Conservation (phyloP, 2,329 filamentous ascomycete genomes). For the Lachnellula cervina region DNA sequence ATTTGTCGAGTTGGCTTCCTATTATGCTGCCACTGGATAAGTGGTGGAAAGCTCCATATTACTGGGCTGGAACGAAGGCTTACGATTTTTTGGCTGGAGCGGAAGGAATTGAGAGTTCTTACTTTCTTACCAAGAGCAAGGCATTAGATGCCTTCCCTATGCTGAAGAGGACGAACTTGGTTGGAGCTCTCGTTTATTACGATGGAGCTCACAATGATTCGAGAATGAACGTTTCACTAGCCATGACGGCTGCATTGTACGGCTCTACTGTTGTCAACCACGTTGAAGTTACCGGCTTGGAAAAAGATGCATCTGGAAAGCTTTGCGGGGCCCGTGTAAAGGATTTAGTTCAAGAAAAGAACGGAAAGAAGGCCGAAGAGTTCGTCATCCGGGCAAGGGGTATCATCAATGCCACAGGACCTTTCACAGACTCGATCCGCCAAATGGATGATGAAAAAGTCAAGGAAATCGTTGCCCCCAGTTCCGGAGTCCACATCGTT, state of each 20-base stretch:
- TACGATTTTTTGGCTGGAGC: conserved; percentile 83
- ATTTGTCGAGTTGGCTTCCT: conserved; percentile 68
- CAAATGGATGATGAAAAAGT: conserved; percentile 73
- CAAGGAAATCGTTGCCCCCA: conserved; percentile 77
- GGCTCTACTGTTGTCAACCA: conserved; percentile 80
- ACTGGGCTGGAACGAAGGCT: conserved; percentile 72
- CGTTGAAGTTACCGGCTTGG: conserved; percentile 70
- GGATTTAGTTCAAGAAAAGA: conserved; percentile 62
- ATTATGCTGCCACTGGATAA: conserved; percentile 72
- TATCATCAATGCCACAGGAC: conserved; percentile 83
- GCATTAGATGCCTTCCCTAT: conserved; percentile 84
- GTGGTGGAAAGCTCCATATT: conserved; percentile 75
- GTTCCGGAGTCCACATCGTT: conserved; percentile 80
- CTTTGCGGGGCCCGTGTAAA: conserved; percentile 70
- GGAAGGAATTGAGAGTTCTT: conserved; percentile 83
- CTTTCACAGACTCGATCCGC: conserved; percentile 79
- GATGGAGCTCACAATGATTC: conserved; percentile 91
- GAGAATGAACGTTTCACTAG: conserved; percentile 84
- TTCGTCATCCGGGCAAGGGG: conserved; percentile 73
- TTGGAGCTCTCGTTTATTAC: conserved; percentile 84
- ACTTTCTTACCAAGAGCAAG: conserved; percentile 82
- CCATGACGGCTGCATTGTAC: conserved; percentile 84
- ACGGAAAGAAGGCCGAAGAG: conserved; percentile 57
- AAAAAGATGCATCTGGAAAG: conserved; percentile 68
- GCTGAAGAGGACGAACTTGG: conserved; percentile 72